phyloP scores from a whole-genome alignment of 2,329 filamentous ascomycete genomes.

The Talaromyces rugulosus region DNA sequence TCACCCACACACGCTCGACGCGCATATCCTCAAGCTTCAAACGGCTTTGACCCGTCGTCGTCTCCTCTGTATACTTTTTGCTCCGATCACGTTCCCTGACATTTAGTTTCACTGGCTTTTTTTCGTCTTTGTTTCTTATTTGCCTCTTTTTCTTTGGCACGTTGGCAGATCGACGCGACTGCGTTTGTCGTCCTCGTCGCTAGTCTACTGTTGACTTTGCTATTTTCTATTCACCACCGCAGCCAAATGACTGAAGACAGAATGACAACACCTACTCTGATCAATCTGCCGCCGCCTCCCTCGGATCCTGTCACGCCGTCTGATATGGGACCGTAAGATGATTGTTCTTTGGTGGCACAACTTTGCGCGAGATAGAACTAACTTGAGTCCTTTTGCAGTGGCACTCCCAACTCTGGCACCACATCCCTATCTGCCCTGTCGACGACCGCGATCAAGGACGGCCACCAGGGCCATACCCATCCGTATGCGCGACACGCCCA shows the following conservation, averaged over 20 bases:
- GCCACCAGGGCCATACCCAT: constrained; percentile 76
- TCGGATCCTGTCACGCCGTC: constrained; percentile 82
- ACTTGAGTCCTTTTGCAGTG: constrained; percentile 48
- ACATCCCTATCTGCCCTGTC: constrained; percentile 89
- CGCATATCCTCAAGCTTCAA: not conserved
- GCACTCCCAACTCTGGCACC: constrained; percentile 87
- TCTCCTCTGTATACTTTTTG: not conserved
- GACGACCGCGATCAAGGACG: constrained; percentile 94
- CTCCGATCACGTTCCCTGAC: not conserved
- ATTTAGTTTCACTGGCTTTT: not conserved
- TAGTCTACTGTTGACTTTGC: not conserved
- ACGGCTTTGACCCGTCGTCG: not conserved
- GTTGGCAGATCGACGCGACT: not conserved
- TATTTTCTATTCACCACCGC: not conserved
- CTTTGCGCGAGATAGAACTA: not conserved
- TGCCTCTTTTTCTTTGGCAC: not conserved
- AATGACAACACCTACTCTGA: constrained; percentile 61
- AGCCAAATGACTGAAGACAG: constrained; percentile 11
- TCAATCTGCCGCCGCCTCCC: constrained; percentile 77
- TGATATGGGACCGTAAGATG: constrained; percentile 74
- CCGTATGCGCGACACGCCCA: constrained; percentile 51
- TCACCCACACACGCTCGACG: not conserved
- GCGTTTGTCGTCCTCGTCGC: not conserved
- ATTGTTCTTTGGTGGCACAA: constrained; percentile 13
- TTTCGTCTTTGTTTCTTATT: not conserved